Evolutionary conservation across 108 stramenopile genomes (phyloP), one percentile per base, ranked within the genome.

Genomic region (Cyclostephanos tholiformis): DNA sequence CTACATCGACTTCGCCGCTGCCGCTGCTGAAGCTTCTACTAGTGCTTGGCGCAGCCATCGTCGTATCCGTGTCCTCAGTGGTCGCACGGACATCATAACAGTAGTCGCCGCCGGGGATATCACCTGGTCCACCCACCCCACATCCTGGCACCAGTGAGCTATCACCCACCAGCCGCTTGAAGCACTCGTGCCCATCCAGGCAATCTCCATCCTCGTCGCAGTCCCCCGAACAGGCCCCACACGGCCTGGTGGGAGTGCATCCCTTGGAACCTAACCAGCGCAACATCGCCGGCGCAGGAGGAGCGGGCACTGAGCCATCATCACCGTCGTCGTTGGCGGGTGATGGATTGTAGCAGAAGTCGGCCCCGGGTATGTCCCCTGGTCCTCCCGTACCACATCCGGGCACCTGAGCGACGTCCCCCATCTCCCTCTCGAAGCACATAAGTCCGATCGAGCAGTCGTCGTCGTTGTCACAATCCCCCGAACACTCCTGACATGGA

Each of bases 341-440:
- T 11, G 57, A n/a, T 12, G 77, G 71, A 76, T 77, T 71, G 39
- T 65, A 77, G 41, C 80, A 82, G 49, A 72, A 82, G 58, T 82
- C 80, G 14, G 76, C 69, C 16, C 80, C 80, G 16, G 75, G 57
- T 50, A 76, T 67, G 50, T 80, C 72, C 10, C 71, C 71, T 14
- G 38, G 44, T 30, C 76, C 75, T 41, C 71, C 76, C 30, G 41
- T 23, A 23, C 38, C 38, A 41, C 80, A 82, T 25, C 80, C 80
- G 20, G 80, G 80, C 14, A 82, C 80, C 29, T 72, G 80, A 10
- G 72, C 44, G 13, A 60, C 57, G 10, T 80, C 78, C 17, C 53
- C 75, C 27, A 61, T 46, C n/a, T 27, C 75, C 12, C 85, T 78
- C n/a, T 83, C 74, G 53, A 80, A 85, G 59, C 85, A 85, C 11